Evolutionary conservation across 352 stramenopile species (phyloP).

Genomic region (Phytophthora pluvialis): DNA sequence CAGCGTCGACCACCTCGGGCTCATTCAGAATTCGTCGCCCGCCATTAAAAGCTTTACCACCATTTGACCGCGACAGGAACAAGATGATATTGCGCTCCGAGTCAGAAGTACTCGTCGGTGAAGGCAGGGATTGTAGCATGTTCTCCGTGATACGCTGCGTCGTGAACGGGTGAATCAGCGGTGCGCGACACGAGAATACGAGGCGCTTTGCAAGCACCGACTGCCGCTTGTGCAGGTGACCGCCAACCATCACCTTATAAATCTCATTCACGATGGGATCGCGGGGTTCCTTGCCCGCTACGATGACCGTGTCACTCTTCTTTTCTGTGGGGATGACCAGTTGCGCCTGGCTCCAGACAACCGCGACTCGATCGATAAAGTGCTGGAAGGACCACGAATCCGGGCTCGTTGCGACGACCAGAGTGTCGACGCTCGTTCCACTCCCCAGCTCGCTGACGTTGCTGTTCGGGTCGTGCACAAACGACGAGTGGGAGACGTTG

Average conservation of each 20-base stretch:
- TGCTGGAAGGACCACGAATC: constrained; percentile 46
- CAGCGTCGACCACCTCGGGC: constrained; percentile 22
- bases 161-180: constrained; percentile 36
- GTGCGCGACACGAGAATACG: constrained; percentile 38
- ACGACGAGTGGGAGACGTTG: constrained; percentile 29
- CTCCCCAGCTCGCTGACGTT: constrained; percentile 7
- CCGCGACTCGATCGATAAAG: constrained; percentile 39
- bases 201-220: constrained; percentile 26
- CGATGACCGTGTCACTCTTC: constrained; percentile 28
- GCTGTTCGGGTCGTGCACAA: constrained; percentile 13
- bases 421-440: constrained; percentile 22
- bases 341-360: constrained; percentile 40
- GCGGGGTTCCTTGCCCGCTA: constrained; percentile 20
- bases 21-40: constrained; percentile 37
- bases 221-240: constrained; percentile 18
- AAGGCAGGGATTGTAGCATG: constrained; percentile 24
- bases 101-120: constrained; percentile 2
- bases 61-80: constrained; percentile 32
- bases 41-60: constrained; percentile 30
- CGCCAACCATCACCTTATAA: constrained; percentile 32
- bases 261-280: constrained; percentile 37
- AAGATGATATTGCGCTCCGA: constrained; percentile 32
- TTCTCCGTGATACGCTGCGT: constrained; percentile 38
- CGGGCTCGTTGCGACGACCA: constrained; percentile 32
- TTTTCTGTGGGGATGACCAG: constrained; percentile 25